Evolutionary conservation across 495 filamentous ascomycete genomes (phyloP).

Genomic region (Talaromyces nanjingensis): DNA sequence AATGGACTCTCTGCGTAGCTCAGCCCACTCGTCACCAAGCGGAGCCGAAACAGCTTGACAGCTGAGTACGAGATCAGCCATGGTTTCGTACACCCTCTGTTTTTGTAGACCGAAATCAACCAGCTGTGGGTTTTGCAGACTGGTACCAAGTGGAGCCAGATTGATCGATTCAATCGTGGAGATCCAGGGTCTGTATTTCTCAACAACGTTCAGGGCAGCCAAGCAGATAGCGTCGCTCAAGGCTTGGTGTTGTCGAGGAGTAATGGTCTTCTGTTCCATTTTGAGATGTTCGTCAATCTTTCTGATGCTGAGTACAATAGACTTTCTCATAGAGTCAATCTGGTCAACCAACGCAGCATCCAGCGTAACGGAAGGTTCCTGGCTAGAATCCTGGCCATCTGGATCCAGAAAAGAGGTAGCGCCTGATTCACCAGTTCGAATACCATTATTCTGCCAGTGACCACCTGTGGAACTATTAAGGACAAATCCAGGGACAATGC

Average conservation of each 20-base stretch:
- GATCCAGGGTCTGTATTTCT: constrained; percentile 82
- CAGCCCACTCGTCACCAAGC: constrained; percentile 90
- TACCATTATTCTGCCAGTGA: constrained; percentile 88
- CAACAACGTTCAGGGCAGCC: constrained; percentile 68
- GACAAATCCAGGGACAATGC: constrained; percentile 89
- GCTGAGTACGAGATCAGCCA: constrained; percentile 78
- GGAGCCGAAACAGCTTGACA: constrained; percentile 86
- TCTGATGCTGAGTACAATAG: constrained; percentile 73
- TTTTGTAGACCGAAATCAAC: constrained; percentile 85
- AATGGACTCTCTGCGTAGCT: constrained; percentile 82
- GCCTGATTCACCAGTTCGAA: constrained; percentile 59
- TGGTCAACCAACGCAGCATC: constrained; percentile 72
- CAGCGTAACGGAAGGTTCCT: constrained; percentile 66
- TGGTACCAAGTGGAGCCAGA: constrained; percentile 63
- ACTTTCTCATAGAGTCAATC: constrained; percentile 74
- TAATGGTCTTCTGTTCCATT: constrained; percentile 70
- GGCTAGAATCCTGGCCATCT: constrained; percentile 58
- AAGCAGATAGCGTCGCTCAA: constrained; percentile 70
- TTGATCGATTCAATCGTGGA: constrained; percentile 84
- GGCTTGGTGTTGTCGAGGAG: constrained; percentile 58
- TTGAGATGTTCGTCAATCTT: constrained; percentile 79
- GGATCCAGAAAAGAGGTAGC: constrained; percentile 78
- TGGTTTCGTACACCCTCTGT: constrained; percentile 84
- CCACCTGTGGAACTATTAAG: constrained; percentile 73
- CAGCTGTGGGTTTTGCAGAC: constrained; percentile 75